phyloP scores from a whole-genome alignment of 2,329 filamentous ascomycete genomes.

The Phyllosticta citriasiana region DNA sequence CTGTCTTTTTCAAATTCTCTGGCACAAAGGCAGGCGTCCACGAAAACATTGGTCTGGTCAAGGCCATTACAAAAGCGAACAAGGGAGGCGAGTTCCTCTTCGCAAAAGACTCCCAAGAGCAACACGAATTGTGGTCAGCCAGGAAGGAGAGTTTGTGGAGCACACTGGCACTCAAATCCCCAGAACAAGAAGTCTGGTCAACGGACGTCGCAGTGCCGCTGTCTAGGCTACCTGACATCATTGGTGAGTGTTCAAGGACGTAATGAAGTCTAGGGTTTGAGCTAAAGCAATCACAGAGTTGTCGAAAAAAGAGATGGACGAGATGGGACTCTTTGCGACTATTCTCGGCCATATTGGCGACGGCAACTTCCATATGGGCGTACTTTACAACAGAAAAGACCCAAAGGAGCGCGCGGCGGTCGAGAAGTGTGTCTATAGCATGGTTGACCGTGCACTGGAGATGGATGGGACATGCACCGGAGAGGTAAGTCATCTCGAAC shows the following conservation, averaged over 20 bases:
- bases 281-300: slow-evolving; percentile 46
- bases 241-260: slow-evolving; percentile 32
- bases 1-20: slow-evolving; percentile 76
- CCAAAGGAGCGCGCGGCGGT: slow-evolving; percentile 63
- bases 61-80: slow-evolving; percentile 55
- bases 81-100: slow-evolving; percentile 46
- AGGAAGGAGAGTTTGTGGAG: slow-evolving; percentile 52
- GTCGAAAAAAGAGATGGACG: slow-evolving; percentile 81
- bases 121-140: slow-evolving; percentile 49
- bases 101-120: slow-evolving; percentile 43
- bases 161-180: slow-evolving; percentile 46
- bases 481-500: slow-evolving; percentile 35
- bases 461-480: slow-evolving; percentile 94
- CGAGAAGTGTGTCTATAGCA: slow-evolving; percentile 73
- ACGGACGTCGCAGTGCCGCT: slow-evolving; percentile 53
- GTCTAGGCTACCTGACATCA: slow-evolving; percentile 52
- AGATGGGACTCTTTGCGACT: slow-evolving; percentile 75
- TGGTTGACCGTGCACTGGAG: slow-evolving; percentile 81
- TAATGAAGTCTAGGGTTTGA: background rate
- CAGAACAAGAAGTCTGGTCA: slow-evolving; percentile 50
- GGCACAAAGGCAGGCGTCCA: slow-evolving; percentile 61
- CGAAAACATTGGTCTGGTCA: slow-evolving; percentile 64
- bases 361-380: slow-evolving; percentile 89
- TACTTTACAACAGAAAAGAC: slow-evolving; percentile 70
- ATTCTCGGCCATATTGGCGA: slow-evolving; percentile 87